Base-by-base conservation (phyloP, 306 rosid genomes). In the Rosa persica region DNA sequence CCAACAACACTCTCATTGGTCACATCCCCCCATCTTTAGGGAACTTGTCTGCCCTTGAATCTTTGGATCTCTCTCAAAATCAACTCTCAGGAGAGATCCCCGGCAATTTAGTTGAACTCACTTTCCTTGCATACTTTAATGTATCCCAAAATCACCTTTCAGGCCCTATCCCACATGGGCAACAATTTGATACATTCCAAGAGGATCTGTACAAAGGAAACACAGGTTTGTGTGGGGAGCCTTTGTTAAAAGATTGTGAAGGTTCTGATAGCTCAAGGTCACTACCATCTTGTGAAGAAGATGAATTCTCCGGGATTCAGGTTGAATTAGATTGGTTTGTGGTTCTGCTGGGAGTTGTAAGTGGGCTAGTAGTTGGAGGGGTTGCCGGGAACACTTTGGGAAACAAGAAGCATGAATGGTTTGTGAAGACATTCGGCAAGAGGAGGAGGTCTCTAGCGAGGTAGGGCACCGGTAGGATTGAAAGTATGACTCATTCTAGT, bases 71-170 rank as follows among this genome's bases (percentile, higher is more conserved):
- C 9, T 81, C 78, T 10, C 2, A 7, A 2, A 82, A 82, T 20
- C 22, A 54, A 38, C 70, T 82, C 64, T 65, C 75, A 5, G 57
- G 81, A 70, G 36, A 0, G 62, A 82, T 82, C 52, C 70, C 81
- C 3, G 1, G 8, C 4, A 12, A 15, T 19, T 36, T 72, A 36
- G 30, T 25, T 64, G 12, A 52, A 10, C 64, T 64, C 52, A 77
- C 11, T 23, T 60, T 60, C 73, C 85, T 81, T 3, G 39, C 19
- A 1, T 60, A 17, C 4, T 75, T 75, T 15, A 75, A 60, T 25
- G 78, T 74, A 9, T 74, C 70, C 11, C 12, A 58, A 5, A 74
- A 42, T 67, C 10, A 43, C 12, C 69, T 58, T 23, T 16, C 19
- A 51, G 83, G 78, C 8, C 74, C 47, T 2, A 40, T 65, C 3